Evolutionary conservation across 2,329 filamentous ascomycete species (phyloP), one percentile per base, ranked within the genome.

Genomic region (Aspergillus brasiliensis): DNA sequence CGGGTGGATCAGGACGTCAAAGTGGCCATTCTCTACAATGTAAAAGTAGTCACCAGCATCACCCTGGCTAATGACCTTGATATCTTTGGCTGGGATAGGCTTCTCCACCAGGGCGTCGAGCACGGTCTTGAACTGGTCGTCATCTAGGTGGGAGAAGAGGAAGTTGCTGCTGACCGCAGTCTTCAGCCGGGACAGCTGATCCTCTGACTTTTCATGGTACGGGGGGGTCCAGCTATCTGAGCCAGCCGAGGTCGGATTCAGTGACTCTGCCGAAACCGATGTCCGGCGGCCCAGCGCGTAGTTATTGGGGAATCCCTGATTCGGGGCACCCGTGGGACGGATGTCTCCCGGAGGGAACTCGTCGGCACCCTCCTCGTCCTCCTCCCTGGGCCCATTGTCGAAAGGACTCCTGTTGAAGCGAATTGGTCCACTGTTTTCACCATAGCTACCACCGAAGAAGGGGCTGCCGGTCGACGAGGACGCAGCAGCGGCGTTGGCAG

Each of bases 31-130:
- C 76, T 99, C 95, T 17, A 98, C 92, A 25, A 99, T 88, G 76
- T 99, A 99, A 80, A 99, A 99, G 81, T 91, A 98, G 78, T 99
- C 95, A 46, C 95, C 95, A 0, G 93, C 89, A 71, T 98, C 95
- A 57, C 95, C 95, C 80, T 99, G 95, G 52, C 88, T 90, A 67
- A 99, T 98, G 60, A 99, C 92, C 84, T 97, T 84, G 74, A 88
- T 88, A 66, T 88, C 94, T 79, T 95, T 96, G 64, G 92, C 91
- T 1, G 95, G 95, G 69, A 98, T 96, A 6, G 91, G 90, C 78
- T 98, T 98, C 79, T 99, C 95, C 62, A 96, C 88, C 67, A 99
- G 82, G 3, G 95, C 95, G 52, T 92, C 91, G 11, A 99, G 84
- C 47, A 98, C 92, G 69, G 95, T 92, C 53, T 84, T 81, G 65